Evolutionary conservation across 2,329 filamentous ascomycete genomes (phyloP), one percentile per base, ranked within the genome.

Genomic region (Lasiodiplodia gonubiensis): DNA sequence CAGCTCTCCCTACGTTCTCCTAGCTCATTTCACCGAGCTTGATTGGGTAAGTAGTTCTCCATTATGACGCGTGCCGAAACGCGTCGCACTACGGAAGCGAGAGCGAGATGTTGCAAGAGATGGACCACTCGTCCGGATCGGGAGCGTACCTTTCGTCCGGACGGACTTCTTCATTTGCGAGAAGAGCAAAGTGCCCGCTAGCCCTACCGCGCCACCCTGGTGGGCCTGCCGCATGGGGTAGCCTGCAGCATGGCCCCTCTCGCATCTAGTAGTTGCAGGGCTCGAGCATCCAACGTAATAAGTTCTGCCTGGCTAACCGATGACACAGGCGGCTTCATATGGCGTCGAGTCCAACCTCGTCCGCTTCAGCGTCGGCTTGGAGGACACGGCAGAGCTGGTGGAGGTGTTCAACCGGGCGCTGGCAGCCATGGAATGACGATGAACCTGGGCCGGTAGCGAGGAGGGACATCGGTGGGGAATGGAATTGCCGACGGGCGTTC

Each of bases 21-120:
- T 99, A 37, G 95, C 95, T 4, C 95, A 99, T 79, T 99, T 95
- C 74, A 84, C 86, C 54, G 95, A 99, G 82, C 79, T 98, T 51
- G 90, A 94, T n/a, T 99, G 95, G 95, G 85, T 86, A 80, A 74
- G 83, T 80, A n/a, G 23, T 61, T 39, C 52, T 55, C 6, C 37
- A 55, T 67, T 59, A 51, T 63, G 46, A 35, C 59, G 59, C 42
- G 30, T 21, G 30, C 27, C 59, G 27, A 37, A 49, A 48, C 23
- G 55, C 57, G 42, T 27, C 42, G 59, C 42, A 37, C 59, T 46
- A 48, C n/a, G 25, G 37, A 61, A 51, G 59, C 59, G 59, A 61
- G 59, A 51, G 49, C 30, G 30, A 33, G 30, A 33, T 33, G 25
- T 51, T 27, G 21, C 30, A 37, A 42, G 49, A 49, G 18, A 35